Percentiles rank a stretch among this genome's conserved stretches.
Evolutionary conservation across 2,329 filamentous ascomycete genomes (phyloP).

Genomic region (Chalara sp.): DNA sequence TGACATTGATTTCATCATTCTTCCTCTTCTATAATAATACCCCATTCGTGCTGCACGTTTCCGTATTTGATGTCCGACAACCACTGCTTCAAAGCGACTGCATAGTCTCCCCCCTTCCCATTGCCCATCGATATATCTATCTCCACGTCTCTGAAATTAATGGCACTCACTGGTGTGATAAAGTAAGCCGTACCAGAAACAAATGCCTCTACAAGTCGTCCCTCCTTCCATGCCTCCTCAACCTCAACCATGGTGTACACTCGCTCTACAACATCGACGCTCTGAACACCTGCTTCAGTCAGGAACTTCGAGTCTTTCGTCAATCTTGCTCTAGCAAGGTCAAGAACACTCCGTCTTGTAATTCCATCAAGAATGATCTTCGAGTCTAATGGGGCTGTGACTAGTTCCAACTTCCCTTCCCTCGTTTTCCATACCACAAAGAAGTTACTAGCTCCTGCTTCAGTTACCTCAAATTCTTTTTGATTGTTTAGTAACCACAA

Average conservation of each 20-base stretch:
- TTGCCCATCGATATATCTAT: constrained; percentile 52
- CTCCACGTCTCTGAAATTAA: constrained; percentile 60
- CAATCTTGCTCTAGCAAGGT: constrained; percentile 62
- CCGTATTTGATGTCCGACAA: constrained; percentile 71
- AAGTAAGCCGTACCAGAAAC: constrained; percentile 83
- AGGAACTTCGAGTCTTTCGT: constrained; percentile 27
- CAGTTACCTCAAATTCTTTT: constrained; percentile 52
- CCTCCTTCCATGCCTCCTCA: constrained; percentile 63
- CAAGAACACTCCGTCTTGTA: constrained; percentile 70
- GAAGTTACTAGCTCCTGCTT: constrained; percentile 89
- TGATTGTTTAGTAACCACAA: constrained; percentile 76
- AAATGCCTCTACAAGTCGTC: constrained; percentile 75
- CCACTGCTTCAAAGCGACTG: constrained; percentile 56
- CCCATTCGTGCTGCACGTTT: constrained; percentile 61
- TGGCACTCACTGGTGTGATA: constrained; percentile 59
- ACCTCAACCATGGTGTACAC: constrained; percentile 77
- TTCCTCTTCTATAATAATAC: constrained; percentile 54
- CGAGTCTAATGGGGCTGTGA: constrained; percentile 78
- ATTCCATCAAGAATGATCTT: constrained; percentile 82
- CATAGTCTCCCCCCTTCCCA: constrained; percentile 45
- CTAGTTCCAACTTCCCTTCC: constrained; percentile 58
- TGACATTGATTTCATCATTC: constrained; percentile 1
- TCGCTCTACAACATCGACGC: constrained; percentile 69
- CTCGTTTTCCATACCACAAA: constrained; percentile 72
- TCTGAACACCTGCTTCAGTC: constrained; percentile 25